Evolutionary conservation across 169 alveolate genomes (phyloP).

Genomic region (Plasmodium fragile): DNA sequence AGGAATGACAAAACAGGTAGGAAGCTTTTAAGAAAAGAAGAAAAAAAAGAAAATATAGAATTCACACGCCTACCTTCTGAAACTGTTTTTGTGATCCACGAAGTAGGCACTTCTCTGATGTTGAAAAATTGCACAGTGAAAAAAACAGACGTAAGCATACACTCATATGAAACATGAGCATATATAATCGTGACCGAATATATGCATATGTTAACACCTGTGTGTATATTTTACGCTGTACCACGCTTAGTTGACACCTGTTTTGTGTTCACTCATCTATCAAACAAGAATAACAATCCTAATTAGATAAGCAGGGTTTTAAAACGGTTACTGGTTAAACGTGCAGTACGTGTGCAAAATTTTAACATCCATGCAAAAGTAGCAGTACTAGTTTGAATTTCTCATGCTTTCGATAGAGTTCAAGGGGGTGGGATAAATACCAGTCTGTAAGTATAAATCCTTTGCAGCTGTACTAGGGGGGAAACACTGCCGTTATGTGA

Average conservation of each 20-base stretch:
- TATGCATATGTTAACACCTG: background rate
- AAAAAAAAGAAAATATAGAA: too few relatives aligned
- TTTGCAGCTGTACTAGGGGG: background rate
- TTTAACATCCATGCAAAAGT: background rate
- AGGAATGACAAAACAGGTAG: background rate
- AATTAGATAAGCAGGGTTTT: background rate
- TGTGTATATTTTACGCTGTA: background rate
- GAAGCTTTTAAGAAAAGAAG: background rate
- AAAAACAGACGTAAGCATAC: background rate
- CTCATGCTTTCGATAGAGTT: background rate
- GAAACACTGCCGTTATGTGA: background rate
- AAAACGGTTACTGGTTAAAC: background rate
- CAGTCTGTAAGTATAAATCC: background rate
- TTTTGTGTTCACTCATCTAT: background rate
- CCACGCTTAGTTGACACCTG: background rate
- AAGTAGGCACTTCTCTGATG: background rate
- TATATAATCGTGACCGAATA: background rate
- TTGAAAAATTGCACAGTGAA: background rate
- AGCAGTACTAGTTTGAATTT: background rate
- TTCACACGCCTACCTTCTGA: background rate
- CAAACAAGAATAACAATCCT: background rate
- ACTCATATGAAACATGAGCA: background rate
- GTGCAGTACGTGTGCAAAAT: background rate
- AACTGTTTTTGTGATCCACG: background rate
- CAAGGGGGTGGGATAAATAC: background rate